Base-by-base conservation (phyloP, 768 basidiomycete species). In the Paxillus involutus region DNA sequence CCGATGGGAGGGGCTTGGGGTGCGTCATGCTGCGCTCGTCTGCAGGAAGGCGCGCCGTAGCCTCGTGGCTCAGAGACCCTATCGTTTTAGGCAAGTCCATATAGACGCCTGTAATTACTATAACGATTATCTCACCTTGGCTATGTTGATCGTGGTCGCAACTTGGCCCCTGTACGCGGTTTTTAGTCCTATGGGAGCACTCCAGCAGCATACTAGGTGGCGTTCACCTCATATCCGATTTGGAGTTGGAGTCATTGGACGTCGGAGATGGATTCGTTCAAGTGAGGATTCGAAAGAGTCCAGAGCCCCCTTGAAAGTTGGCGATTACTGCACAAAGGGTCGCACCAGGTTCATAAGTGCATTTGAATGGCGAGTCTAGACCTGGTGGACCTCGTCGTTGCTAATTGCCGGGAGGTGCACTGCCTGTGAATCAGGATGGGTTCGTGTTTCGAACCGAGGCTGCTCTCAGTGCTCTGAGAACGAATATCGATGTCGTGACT, bases 11-110 rank as follows among this genome's bases (percentile, higher is more conserved):
- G 29, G 14, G 29, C 11, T 10, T 30, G 26, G 44, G 16, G 29
- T 29, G 45, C 11, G 45, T 35, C 45, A 13, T 35, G 44, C 19
- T 47, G 45, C 17, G 19, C 30, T 47, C 10, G 30, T 46, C 30
- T 33, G 44, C 32, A 8, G 45, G 37, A 39, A 6, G 48, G 61
- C 47, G 59, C 52, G 36, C 62, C 50, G 57, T 58, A 47, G 43
- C 64, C 64, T 58, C 64, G 53, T 65, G 64, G 55, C 2, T 9
- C 12, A 19, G 26, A 36, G 45, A 30, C 33, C 33, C 45, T 35
- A 47, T 35, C 45, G 6, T 16, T 39, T 39, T 39, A 39, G 37
- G 37, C 37, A 39, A 39, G 58, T 61, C 58, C 53, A 41, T 52
- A n/a, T 30, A 21, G 29, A 11, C 2, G 19, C 21, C 49, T n/a